Conservation (phyloP, 108 stramenopile species). For the Licmophora abbreviata region DNA sequence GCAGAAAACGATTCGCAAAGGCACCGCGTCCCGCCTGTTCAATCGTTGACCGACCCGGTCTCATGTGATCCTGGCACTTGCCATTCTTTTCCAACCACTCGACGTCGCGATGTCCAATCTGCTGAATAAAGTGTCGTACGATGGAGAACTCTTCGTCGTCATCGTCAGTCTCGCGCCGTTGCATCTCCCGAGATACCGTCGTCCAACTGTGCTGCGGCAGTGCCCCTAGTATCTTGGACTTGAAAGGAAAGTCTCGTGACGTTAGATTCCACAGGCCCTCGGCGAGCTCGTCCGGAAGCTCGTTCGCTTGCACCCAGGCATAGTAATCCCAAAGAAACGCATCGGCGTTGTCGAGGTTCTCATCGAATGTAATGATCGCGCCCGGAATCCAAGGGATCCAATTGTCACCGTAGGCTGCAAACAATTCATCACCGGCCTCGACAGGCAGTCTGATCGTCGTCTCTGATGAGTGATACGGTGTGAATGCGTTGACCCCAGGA, state of each 20-base stretch:
- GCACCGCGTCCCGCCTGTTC: conserved; percentile 77
- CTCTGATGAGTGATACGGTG: conserved; percentile 37
- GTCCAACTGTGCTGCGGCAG: not conserved
- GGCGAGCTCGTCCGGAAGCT: conserved; percentile 13
- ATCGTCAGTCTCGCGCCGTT: not conserved
- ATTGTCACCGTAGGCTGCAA: conserved; percentile 52
- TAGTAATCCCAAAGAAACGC: conserved; percentile 18
- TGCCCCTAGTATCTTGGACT: not conserved
- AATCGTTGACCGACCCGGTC: conserved; percentile 50
- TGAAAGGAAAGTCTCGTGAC: conserved; percentile 18
- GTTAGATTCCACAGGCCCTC: conserved; percentile 28
- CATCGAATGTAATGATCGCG: conserved; percentile 25
- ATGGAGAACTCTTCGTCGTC: not conserved
- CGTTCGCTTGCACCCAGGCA: conserved; percentile 17
- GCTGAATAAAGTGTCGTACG: not conserved
- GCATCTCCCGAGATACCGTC: not conserved
- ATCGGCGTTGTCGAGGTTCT: conserved; percentile 31
- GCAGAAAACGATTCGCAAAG: conserved; percentile 65
- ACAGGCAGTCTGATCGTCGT: conserved; percentile 22
- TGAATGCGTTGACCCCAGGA: conserved; percentile 60
- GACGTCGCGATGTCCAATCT: conserved; percentile 15
- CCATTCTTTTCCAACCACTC: conserved; percentile 62
- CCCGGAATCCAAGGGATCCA: conserved; percentile 50
- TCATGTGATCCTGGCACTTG: conserved; percentile 72
- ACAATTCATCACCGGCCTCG: conserved; percentile 51